These are phyloP conservation scores for Teunomyces tritomae DNA, from an alignment of 805 yeast genomes.

Conservation along the genomic window DNA sequence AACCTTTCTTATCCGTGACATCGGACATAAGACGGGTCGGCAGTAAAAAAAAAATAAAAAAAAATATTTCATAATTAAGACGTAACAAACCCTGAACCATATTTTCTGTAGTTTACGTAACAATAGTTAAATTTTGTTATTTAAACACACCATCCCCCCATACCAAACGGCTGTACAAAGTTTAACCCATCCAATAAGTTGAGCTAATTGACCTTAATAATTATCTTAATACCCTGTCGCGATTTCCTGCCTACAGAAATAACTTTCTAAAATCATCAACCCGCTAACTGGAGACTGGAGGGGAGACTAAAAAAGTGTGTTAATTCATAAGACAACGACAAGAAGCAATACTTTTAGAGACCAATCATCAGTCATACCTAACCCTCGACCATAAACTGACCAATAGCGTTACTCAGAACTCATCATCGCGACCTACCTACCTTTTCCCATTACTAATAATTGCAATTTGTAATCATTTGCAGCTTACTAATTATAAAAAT, in stretches of 20 bases:
- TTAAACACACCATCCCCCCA: not conserved
- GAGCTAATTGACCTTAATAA: not conserved
- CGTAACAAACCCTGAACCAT: not conserved
- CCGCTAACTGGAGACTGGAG: not conserved
- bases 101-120: slow-evolving; percentile 2
- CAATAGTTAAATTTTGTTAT: not conserved
- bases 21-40: slow-evolving; percentile 4
- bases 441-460: too few species aligned
- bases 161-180: slow-evolving; percentile 1
- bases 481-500: not conserved
- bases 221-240: too few species aligned
- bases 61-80: not conserved
- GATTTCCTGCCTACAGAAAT: too few species aligned
- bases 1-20: slow-evolving; percentile 1
- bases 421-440: too few species aligned
- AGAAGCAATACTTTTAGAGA: not conserved
- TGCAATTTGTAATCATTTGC: not conserved
- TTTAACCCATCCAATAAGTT: not conserved
- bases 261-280: not conserved
- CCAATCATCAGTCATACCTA: not conserved
- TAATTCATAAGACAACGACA: not conserved
- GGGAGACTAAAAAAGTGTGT: not conserved
- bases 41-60: not conserved
- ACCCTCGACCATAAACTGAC: not conserved
- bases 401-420: not conserved